A percentile compares a stretch with the other conserved stretches of the same genome.
Conservation (phyloP, 768 basidiomycete genomes). For the Sarcodon aspratus region DNA sequence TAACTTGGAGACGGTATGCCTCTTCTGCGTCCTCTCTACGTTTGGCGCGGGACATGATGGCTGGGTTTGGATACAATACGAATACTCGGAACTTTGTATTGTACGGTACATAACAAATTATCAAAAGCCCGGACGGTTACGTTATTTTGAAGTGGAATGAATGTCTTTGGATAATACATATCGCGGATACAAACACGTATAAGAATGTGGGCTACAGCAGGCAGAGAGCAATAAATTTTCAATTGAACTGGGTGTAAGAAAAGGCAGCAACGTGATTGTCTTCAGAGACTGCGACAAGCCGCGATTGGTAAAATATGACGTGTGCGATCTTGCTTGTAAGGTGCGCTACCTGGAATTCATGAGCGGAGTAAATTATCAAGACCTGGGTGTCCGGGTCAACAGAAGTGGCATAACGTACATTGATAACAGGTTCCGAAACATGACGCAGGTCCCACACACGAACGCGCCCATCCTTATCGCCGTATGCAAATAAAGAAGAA, state of each 20-base stretch:
- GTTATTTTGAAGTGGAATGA: too few species aligned
- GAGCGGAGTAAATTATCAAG: too few species aligned
- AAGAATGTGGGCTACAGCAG: too few species aligned
- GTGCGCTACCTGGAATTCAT: constrained; percentile 18
- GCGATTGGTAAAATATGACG: constrained; percentile 21
- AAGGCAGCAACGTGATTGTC: constrained; percentile 24
- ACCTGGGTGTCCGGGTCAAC: too few species aligned
- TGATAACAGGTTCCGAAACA: constrained; percentile 8
- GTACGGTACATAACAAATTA: too few species aligned
- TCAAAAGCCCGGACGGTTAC: too few species aligned
- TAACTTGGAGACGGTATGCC: constrained; percentile 49
- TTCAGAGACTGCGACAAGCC: constrained; percentile 27
- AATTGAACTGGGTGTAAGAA: not conserved
- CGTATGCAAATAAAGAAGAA: constrained; percentile 27
- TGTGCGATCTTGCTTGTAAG: constrained; percentile 25
- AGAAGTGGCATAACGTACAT: constrained; percentile 10
- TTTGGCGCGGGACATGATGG: constrained; percentile 9
- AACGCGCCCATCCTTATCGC: constrained; percentile 28
- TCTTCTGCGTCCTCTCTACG: constrained; percentile 42
- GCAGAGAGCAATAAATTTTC: not conserved
- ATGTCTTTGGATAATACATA: too few species aligned
- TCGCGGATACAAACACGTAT: too few species aligned
- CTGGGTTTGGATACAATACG: too few species aligned
- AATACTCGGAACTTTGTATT: too few species aligned
- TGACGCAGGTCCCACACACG: constrained; percentile 39